Evolutionary conservation across 1,139 yeast genomes (phyloP).

Genomic region (Debaryomyces udenii): DNA sequence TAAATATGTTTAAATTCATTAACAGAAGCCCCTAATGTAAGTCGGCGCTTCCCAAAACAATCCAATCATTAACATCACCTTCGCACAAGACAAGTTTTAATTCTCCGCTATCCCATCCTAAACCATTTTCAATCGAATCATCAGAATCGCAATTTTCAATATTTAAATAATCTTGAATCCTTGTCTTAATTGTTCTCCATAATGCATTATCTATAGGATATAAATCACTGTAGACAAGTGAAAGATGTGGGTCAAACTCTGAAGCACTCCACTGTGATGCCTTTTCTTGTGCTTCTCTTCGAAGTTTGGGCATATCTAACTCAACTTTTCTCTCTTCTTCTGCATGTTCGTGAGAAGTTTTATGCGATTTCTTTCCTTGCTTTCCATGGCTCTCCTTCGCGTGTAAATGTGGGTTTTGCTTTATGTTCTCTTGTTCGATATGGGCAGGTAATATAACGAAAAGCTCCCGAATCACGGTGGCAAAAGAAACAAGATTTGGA

Average conservation of each 20-base stretch:
- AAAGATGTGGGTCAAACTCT: constrained; percentile 74
- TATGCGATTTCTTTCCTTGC: constrained; percentile 28
- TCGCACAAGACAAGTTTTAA: constrained; percentile 72
- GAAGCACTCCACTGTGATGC: constrained; percentile 58
- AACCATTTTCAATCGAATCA: constrained; percentile 36
- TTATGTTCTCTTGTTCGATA: constrained; percentile 38
- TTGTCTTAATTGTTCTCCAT: constrained; percentile 65
- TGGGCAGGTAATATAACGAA: constrained; percentile 54
- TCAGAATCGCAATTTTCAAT: constrained; percentile 49
- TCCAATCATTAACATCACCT: constrained; percentile 77
- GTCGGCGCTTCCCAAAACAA: constrained; percentile 62
- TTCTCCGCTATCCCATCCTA: constrained; percentile 69
- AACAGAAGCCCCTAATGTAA: constrained; percentile 32
- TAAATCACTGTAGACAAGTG: constrained; percentile 67
- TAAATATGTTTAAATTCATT: not conserved
- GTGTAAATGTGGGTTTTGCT: constrained; percentile 44
- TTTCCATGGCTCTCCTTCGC: constrained; percentile 40
- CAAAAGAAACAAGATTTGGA: constrained; percentile 64
- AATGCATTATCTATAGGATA: constrained; percentile 73
- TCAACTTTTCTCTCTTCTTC: constrained; percentile 12
- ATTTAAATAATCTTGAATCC: constrained; percentile 70
- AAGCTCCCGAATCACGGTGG: constrained; percentile 69
- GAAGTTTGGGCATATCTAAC: constrained; percentile 32
- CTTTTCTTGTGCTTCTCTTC: constrained; percentile 33
- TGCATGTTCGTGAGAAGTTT: constrained; percentile 9